Base-by-base conservation (phyloP, 2,329 filamentous ascomycete species). In the Diaporthe velutina region DNA sequence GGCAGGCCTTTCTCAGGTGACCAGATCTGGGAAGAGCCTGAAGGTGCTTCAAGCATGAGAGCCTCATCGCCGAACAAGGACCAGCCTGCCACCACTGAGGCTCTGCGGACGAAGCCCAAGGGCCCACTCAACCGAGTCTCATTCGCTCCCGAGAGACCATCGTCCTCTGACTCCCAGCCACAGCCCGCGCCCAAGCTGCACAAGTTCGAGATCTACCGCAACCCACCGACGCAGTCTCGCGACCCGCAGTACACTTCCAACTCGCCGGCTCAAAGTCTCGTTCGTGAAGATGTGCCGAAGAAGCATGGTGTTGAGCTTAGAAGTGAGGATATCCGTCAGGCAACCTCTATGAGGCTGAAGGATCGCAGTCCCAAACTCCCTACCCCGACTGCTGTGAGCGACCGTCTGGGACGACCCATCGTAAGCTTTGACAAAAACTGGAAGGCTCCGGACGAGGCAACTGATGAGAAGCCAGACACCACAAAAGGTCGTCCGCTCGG, bases 391-490 rank as follows among this genome's bases (percentile, higher is more conserved):
- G 93, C 94, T 80, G 96, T 98, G 84, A 98, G 95, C 86, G 94
- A 98, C 86, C 94, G 90, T 81, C 93, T 94, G 79, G 95, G 95
- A 79, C 92, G 96, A 82, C 96, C 96, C 77, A 98, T 98, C 88
- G 96, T 98, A 88, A 98, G 96, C 89, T 98, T 98, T 89, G 91
- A 98, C 85, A 90, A 90, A 80, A 90, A 93, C 82, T 98, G 95
- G 92, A 93, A 92, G 88, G 90, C 92, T 81, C 90, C 92, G 82
- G 92, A 94, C 82, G 88, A 90, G 87, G 88, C 87, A 84, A 88
- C 93, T 88, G 93, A 95, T 91, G 85, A 90, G 86, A 93, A 93
- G 84, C 86, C 90, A 85, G 87, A 88, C 83, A 75, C 71, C 74
- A 61, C 61, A 71, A 75, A 75, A 50, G 74, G 74, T 74, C 66